phyloP scores from a whole-genome alignment of 2,329 filamentous ascomycete genomes.

The Xylariaceae sp. region DNA sequence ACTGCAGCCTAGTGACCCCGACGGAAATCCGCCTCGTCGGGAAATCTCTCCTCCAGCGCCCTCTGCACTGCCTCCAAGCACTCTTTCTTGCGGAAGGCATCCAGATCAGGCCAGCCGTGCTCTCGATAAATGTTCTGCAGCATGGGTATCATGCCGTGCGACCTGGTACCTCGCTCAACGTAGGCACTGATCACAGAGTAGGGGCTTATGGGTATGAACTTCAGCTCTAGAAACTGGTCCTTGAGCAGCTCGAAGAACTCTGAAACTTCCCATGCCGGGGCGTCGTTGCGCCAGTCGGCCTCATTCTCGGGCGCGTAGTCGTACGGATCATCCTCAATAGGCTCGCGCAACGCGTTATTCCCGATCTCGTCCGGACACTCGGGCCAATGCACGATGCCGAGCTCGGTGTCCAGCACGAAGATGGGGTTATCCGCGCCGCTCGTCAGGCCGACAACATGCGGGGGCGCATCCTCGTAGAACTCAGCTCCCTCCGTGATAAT shows the following conservation, averaged over 20 bases:
- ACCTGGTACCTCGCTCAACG: background rate
- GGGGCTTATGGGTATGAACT: background rate
- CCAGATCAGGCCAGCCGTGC: background rate
- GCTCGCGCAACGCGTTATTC: conserved; percentile 4
- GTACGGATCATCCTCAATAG: conserved; percentile 16
- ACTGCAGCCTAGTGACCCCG: too few species aligned
- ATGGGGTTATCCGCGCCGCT: conserved; percentile 10
- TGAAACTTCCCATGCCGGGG: conserved; percentile 18
- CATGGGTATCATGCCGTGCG: background rate
- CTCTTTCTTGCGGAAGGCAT: background rate
- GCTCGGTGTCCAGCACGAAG: conserved; percentile 23
- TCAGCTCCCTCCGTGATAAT: background rate
- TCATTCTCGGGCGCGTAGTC: conserved; percentile 20
- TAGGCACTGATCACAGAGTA: background rate
- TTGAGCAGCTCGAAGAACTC: conserved; percentile 24
- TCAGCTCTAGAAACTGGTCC: conserved; percentile 18
- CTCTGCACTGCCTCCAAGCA: background rate
- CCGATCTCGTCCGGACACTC: conserved; percentile 13
- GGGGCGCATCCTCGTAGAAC: background rate
- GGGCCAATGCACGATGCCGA: conserved; percentile 24
- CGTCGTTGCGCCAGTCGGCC: conserved; percentile 20
- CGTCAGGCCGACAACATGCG: conserved; percentile 11
- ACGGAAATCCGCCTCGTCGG: background rate
- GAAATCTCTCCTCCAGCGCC: background rate
- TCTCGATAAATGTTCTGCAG: background rate